Base-by-base conservation (phyloP, 2,329 filamentous ascomycete genomes). In the Teratosphaeria gauchensis region DNA sequence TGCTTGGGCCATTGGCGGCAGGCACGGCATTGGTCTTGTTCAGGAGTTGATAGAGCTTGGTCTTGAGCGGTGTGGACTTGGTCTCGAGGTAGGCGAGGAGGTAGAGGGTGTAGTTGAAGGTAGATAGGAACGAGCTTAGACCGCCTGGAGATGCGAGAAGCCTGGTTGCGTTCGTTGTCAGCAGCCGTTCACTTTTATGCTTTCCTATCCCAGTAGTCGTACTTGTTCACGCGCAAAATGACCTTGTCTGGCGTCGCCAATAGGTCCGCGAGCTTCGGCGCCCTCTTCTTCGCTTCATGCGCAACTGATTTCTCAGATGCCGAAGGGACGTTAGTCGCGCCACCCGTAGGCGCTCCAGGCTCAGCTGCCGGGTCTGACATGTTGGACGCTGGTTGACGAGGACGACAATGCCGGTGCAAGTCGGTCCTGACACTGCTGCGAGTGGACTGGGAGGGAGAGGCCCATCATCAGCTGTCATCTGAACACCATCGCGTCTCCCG, bases 71-170 rank as follows among this genome's bases (percentile, higher is more conserved):
- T 12, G 69, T 66, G 3, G 71, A 70, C 58, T 73, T 75, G 14
- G 52, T 54, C 58, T 76, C 73, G 51, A 75, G 67, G 67, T 76
- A 75, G 42, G 74, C 71, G 62, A 77, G 71, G 57, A 77, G 71
- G 67, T 77, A 77, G 64, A 77, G 72, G 56, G 72, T 71, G 68
- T 77, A 77, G 68, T 77, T 78, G 69, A 77, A 72, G 53, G 75
- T 77, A 54, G 75, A 76, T 65, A 78, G 75, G 69, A 76, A 75
- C 24, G 75, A 65, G 61, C 70, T 73, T 63, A 77, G 71, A 52
- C 76, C 76, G 67, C 76, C 75, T 21, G 76, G 76, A 52, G 69
- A 71, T 58, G 74, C 73, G 54, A 78, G 70, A 30, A 77, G 67
- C 68, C 76, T 78, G 56, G 58, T 66, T 28, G 42, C 59, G 21